phyloP scores from a whole-genome alignment of 345 rosid species.

The Gossypium rotundifolium region DNA sequence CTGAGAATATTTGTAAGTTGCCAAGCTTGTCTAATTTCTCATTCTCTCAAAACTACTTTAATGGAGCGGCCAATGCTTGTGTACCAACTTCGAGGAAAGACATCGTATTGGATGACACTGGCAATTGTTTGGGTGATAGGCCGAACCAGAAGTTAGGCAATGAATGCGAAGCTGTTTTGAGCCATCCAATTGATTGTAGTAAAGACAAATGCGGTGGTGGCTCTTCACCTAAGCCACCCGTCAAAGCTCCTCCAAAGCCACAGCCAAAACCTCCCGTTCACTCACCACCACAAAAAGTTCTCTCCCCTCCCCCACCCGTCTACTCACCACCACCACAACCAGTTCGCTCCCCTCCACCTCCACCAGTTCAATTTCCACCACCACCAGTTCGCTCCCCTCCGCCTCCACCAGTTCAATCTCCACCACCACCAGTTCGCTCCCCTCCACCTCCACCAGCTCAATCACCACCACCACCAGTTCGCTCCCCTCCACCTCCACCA shows the following conservation, averaged over 20 bases:
- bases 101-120: conserved; percentile 34
- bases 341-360: neutral
- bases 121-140: conserved; percentile 51
- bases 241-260: too few relatives aligned
- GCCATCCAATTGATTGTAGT: conserved; percentile 59
- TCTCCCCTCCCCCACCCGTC: too few relatives aligned
- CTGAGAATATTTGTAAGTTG: conserved; percentile 23
- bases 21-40: conserved; percentile 39
- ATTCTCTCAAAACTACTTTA: conserved; percentile 51
- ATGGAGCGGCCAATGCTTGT: conserved; percentile 42
- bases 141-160: conserved; percentile 37
- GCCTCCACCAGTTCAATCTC: conserved; percentile 18
- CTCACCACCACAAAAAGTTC: too few relatives aligned
- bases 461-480: conserved; percentile 7
- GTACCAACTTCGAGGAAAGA: conserved; percentile 25
- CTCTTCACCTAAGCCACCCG: conserved; percentile 6
- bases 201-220: conserved; percentile 39
- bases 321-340: too few relatives aligned
- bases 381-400: conserved; percentile 27
- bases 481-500: conserved; percentile 4
- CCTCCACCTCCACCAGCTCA: neutral
- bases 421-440: conserved; percentile 25
- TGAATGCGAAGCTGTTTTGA: conserved; percentile 42
- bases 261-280: conserved; percentile 1
- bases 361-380: conserved; percentile 19